Evolutionary conservation across 768 basidiomycete genomes (phyloP).

Genomic region (Chalciporus chontae): DNA sequence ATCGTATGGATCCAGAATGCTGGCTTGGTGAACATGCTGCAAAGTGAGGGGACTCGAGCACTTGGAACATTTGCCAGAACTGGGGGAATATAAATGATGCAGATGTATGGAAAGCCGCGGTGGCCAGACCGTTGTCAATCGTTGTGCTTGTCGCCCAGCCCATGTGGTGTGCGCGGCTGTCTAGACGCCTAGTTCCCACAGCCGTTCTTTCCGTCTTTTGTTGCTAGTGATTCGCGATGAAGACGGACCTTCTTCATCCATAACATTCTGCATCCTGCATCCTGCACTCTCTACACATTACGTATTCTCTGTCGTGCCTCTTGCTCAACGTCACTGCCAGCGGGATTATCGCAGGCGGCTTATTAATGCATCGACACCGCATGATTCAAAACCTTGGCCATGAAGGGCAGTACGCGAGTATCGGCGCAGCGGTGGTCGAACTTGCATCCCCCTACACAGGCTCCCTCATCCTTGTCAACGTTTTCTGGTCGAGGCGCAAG

Average conservation of each 20-base stretch:
- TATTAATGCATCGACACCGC: slow-evolving; percentile 21
- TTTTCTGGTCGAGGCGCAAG: slow-evolving; percentile 24
- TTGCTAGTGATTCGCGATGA: too few species aligned
- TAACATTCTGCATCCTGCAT: not conserved
- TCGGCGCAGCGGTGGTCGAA: slow-evolving; percentile 40
- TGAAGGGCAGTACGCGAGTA: slow-evolving; percentile 35
- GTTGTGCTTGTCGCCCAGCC: too few species aligned
- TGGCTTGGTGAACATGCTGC: too few species aligned
- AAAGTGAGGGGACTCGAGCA: too few species aligned
- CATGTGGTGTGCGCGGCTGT: too few species aligned
- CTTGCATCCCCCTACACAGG: slow-evolving; percentile 43
- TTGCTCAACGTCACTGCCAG: slow-evolving; percentile 29
- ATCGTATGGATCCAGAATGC: too few species aligned
- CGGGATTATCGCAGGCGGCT: slow-evolving; percentile 25
- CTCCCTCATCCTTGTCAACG: slow-evolving; percentile 38
- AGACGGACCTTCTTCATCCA: slow-evolving; percentile 35
- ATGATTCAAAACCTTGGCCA: slow-evolving; percentile 31
- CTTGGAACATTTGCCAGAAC: too few species aligned
- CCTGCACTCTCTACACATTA: slow-evolving; percentile 10
- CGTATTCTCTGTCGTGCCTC: slow-evolving; percentile 26
- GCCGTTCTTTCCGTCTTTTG: too few species aligned
- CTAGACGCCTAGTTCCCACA: too few species aligned
- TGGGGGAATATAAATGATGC: too few species aligned
- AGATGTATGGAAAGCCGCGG: too few species aligned
- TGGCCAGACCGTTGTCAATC: too few species aligned